Conservation (phyloP, 2,329 filamentous ascomycete genomes). For the Lojkania enalia region DNA sequence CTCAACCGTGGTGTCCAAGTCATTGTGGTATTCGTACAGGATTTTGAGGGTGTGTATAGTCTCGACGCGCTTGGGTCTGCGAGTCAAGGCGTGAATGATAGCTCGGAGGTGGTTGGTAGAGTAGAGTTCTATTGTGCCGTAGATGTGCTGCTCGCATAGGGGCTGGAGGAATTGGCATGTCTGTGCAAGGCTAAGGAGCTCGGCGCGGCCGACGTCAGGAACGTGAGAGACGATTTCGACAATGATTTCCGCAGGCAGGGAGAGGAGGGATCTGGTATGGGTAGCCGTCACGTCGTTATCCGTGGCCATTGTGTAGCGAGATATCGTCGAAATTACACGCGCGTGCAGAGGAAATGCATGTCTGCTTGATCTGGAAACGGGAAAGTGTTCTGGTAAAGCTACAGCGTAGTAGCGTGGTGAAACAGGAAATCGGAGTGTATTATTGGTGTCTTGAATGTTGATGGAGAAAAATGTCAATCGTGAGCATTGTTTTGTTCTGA, state of each 20-base stretch:
- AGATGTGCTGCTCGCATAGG: constrained; percentile 38
- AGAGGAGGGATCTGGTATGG: constrained; percentile 13
- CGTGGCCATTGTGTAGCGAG: too few relatives aligned
- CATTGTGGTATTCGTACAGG: constrained; percentile 29
- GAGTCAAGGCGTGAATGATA: constrained; percentile 31
- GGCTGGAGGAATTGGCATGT: constrained; percentile 35
- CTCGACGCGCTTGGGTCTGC: constrained; percentile 28
- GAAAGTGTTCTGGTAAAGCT: too few relatives aligned
- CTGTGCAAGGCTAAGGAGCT: constrained; percentile 32
- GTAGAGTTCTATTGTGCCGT: constrained; percentile 33
- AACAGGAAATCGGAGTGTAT: too few relatives aligned
- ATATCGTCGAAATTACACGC: too few relatives aligned
- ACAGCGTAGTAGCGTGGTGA: too few relatives aligned
- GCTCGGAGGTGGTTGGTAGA: constrained; percentile 29
- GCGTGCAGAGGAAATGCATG: too few relatives aligned
- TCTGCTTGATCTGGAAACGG: too few relatives aligned
- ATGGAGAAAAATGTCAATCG: too few relatives aligned
- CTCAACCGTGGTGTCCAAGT: constrained; percentile 24
- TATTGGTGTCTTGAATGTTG: too few relatives aligned
- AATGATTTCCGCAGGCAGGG: constrained; percentile 30
- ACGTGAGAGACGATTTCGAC: constrained; percentile 33
- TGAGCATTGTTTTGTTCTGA: too few relatives aligned
- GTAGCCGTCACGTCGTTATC: too few relatives aligned
- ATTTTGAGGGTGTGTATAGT: constrained; percentile 39
- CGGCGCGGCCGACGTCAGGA: constrained; percentile 29